Base-by-base conservation (phyloP, 1,139 yeast species). In the Meyerozyma guilliermondii region DNA sequence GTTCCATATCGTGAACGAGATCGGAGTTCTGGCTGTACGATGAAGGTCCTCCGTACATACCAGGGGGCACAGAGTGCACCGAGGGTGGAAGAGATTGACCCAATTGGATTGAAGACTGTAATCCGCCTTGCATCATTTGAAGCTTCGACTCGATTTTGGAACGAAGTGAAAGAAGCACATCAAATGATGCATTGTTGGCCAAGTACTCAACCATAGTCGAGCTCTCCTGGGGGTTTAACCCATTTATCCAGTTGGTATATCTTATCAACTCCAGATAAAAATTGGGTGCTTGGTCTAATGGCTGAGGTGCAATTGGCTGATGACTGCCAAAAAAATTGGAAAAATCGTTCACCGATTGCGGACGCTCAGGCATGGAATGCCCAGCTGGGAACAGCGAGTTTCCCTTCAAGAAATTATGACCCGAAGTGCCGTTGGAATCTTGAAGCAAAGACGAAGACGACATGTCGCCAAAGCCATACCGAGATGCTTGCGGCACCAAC, bases 181-280 rank as follows among this genome's bases (percentile, higher is more conserved):
- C 82, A 68, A 57, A 68, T 56, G 66, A 78, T 58, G 62, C 78
- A 55, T 51, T 72, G 60, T 46, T 74, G 65, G 64, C 82, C 56
- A 64, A 78, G 51, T 80, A 73, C 50, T 83, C 87, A 56, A 81
- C 69, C 58, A 81, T 76, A 26, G 80, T 66, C 45, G 76, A 66
- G 51, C 73, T 81, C 52, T 83, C 87, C 43, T 74, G 76, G 9
- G 77, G 70, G 43, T 66, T 73, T 57, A 83, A 68, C 50, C 68
- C 70, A 49, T 74, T 76, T 52, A 83, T 67, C 89, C 89, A 83
- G 50, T 67, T 68, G 50, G 78, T 73, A 50, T 80, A 74, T 43
- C 74, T 71, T 43, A 75, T 66, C 54, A 83, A 60, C 47, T 72
- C 76, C 59, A 56, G 66, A 50, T 64, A 68, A 47, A 69, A 70